Evolutionary conservation across 2,329 filamentous ascomycete species (phyloP).

Genomic region (Phaeoacremonium minimum): DNA sequence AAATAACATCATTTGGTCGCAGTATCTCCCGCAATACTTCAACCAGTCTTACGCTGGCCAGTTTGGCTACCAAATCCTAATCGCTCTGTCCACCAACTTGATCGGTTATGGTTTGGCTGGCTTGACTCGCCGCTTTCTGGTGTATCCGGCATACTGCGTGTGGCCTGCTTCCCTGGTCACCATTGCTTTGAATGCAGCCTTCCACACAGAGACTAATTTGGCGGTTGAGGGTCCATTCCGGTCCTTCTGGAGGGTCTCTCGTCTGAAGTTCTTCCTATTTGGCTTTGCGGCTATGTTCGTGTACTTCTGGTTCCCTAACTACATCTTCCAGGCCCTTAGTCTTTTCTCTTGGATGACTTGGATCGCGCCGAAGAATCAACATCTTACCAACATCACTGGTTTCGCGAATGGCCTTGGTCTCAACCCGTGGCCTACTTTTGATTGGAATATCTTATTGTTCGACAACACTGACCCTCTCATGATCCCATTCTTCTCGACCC

Average conservation of each 20-base stretch:
- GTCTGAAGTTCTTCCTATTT: conserved; percentile 39
- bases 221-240: conserved; percentile 32
- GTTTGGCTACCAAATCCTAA: conserved; percentile 44
- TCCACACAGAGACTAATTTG: conserved; percentile 37
- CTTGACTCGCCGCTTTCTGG: conserved; percentile 41
- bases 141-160: conserved; percentile 45
- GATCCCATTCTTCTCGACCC: conserved; percentile 52
- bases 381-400: conserved; percentile 23
- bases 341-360: conserved; percentile 50
- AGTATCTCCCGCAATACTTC: conserved; percentile 39
- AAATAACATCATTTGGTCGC: conserved; percentile 38
- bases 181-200: conserved; percentile 40
- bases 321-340: conserved; percentile 38
- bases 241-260: conserved; percentile 32
- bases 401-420: conserved; percentile 26
- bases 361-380: conserved; percentile 39
- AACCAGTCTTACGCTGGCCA: conserved; percentile 43
- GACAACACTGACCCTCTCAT: conserved; percentile 22
- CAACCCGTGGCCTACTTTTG: conserved; percentile 32
- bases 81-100: conserved; percentile 46
- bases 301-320: conserved; percentile 48
- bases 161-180: conserved; percentile 46
- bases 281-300: conserved; percentile 41
- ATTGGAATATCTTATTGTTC: conserved; percentile 29
- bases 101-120: conserved; percentile 54